Conservation (phyloP, 305 asterid genomes). For the Lippia alba region DNA sequence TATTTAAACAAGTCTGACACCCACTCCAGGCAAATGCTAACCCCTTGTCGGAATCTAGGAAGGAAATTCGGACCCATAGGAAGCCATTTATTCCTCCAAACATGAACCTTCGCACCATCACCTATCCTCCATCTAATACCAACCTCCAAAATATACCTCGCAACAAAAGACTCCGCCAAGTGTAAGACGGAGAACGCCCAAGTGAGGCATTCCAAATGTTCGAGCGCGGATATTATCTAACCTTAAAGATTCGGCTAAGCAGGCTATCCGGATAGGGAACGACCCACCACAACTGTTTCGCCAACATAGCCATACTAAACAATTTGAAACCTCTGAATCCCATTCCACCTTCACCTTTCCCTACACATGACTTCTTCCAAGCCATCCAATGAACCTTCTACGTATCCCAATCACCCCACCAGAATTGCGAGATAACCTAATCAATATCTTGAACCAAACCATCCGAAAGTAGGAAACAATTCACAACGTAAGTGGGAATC, state of each 20-base stretch:
- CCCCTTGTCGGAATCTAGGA: no score
- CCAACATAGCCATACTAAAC: not conserved
- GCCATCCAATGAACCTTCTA: not conserved
- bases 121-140: not conserved
- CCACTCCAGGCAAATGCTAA: no score
- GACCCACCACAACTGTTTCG: not conserved
- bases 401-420: not conserved
- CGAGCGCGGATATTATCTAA: not conserved
- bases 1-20: no score
- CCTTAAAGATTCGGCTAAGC: not conserved
- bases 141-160: not conserved
- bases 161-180: not conserved
- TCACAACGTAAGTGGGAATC: not conserved
- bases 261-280: not conserved
- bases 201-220: not conserved
- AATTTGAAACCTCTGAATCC: not conserved
- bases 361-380: not conserved
- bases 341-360: not conserved
- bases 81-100: no score
- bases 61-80: no score
- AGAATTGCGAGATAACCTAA: not conserved
- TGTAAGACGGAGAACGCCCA: not conserved
- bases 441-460: not conserved
- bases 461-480: not conserved
- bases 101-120: no score